These are phyloP conservation scores for Schizothecium vesticola DNA, from an alignment of 495 filamentous ascomycete species.

Conservation along the genomic window DNA sequence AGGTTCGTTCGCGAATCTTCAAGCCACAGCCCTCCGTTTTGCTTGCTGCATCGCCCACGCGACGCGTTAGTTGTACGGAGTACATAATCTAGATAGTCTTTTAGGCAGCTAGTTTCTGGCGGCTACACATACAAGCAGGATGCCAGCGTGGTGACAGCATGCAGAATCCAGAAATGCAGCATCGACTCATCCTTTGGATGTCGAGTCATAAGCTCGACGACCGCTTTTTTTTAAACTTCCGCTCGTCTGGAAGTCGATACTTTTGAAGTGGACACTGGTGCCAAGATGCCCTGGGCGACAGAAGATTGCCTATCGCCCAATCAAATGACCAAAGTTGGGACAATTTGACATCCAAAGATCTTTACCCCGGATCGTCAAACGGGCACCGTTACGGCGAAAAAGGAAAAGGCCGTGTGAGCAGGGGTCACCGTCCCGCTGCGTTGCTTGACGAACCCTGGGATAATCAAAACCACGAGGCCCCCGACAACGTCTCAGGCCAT, in stretches of 20 bases:
- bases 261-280: not conserved
- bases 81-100: not conserved
- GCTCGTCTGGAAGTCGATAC: not conserved
- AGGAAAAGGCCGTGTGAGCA: not conserved
- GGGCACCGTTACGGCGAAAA: constrained; percentile 4
- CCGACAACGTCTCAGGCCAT: not conserved
- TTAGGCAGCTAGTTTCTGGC: not conserved
- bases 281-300: not conserved
- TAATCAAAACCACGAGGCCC: not conserved
- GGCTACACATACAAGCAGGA: too few species aligned
- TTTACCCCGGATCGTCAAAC: constrained; percentile 13
- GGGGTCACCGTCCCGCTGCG: not conserved
- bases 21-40: not conserved
- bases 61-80: not conserved
- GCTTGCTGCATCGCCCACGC: not conserved
- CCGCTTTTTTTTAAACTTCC: not conserved
- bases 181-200: not conserved
- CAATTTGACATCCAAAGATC: not conserved
- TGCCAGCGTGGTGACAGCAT: too few species aligned
- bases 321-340: not conserved
- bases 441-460: not conserved
- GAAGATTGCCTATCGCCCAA: not conserved
- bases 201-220: not conserved
- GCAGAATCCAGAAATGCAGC: not conserved
- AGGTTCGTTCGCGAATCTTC: not conserved